phyloP scores from a whole-genome alignment of 805 yeast genomes.

The Huiozyma naganishii region DNA sequence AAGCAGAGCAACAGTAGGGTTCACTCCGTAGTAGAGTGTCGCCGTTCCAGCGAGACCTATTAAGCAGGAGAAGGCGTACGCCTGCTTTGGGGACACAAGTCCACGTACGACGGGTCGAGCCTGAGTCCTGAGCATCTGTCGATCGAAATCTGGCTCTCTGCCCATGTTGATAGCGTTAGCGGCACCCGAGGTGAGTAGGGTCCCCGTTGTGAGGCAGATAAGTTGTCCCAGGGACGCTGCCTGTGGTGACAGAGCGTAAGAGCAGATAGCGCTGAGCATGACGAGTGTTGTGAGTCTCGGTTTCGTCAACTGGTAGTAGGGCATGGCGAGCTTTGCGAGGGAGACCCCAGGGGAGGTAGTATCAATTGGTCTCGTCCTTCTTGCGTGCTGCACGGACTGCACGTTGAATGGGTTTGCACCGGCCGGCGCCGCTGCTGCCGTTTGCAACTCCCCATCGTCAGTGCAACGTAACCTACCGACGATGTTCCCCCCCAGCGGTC shows the following conservation, averaged over 20 bases:
- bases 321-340: constrained; percentile 32
- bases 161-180: constrained; percentile 98
- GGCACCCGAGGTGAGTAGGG: constrained; percentile 79
- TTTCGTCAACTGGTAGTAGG: constrained; percentile 76
- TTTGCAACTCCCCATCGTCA: constrained; percentile 12
- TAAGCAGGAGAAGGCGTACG: constrained; percentile 66
- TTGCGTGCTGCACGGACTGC: constrained; percentile 28
- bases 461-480: constrained; percentile 26
- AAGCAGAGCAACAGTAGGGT: constrained; percentile 70
- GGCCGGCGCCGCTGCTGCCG: not conserved
- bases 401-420: constrained; percentile 44
- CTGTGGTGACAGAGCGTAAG: constrained; percentile 84
- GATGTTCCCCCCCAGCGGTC: constrained; percentile 2
- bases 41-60: constrained; percentile 64
- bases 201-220: constrained; percentile 68
- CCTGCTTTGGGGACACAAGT: constrained; percentile 59
- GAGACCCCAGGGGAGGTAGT: not conserved
- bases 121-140: constrained; percentile 77
- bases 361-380: constrained; percentile 5
- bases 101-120: constrained; percentile 88
- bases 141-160: constrained; percentile 84
- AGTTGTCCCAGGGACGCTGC: constrained; percentile 66
- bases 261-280: constrained; percentile 83
- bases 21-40: constrained; percentile 69
- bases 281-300: constrained; percentile 83